phyloP scores from a whole-genome alignment of 495 filamentous ascomycete species.

The Xylaria grammica region DNA sequence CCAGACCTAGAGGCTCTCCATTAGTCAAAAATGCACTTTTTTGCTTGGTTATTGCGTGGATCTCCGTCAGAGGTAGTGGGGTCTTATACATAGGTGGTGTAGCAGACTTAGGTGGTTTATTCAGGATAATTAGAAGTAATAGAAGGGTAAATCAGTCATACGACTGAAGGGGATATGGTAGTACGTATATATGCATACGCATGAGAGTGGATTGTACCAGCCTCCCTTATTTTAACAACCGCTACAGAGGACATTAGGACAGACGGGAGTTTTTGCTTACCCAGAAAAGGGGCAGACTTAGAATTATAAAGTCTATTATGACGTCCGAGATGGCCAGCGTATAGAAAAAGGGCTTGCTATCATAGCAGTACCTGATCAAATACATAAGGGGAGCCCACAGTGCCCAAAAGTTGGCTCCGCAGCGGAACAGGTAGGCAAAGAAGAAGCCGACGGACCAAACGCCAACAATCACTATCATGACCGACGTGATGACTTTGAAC shows the following conservation, averaged over 20 bases:
- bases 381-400: slow-evolving; percentile 23
- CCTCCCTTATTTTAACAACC: neutral
- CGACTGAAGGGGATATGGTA: no score
- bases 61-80: no score
- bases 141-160: no score
- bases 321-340: slow-evolving; percentile 23
- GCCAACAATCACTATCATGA: slow-evolving; percentile 22
- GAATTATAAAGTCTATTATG: slow-evolving; percentile 26
- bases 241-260: neutral
- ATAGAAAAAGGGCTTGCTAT: slow-evolving; percentile 9
- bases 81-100: no score
- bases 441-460: slow-evolving; percentile 33
- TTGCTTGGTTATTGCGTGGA: no score
- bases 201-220: no score
- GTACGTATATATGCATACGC: no score
- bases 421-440: slow-evolving; percentile 26
- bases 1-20: neutral
- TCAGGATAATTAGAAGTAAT: no score
- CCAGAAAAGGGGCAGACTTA: slow-evolving; percentile 3
- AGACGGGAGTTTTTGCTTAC: neutral
- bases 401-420: slow-evolving; percentile 25
- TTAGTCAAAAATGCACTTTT: no score
- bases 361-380: slow-evolving; percentile 10
- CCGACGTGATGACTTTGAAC: slow-evolving; percentile 18
- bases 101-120: no score